Conservation (phyloP, 106 monocot species). For the Vanilla planifolia region DNA sequence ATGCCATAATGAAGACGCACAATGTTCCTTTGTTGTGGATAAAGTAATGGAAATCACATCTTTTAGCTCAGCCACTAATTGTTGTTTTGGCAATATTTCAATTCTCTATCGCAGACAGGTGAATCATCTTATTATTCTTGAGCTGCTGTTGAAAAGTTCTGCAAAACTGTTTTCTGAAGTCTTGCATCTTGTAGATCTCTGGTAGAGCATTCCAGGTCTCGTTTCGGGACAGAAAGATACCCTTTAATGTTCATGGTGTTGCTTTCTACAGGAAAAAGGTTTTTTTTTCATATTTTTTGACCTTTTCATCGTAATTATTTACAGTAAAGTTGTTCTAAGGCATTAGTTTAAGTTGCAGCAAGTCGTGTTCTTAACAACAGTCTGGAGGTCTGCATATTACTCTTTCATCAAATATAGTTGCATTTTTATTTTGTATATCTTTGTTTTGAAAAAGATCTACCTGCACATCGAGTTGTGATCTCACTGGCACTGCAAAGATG, state of each 20-base stretch:
- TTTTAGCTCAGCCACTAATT: conserved; percentile 25
- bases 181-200: conserved; percentile 50
- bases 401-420: no score
- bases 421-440: no score
- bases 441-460: no score
- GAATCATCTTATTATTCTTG: background rate
- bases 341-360: background rate
- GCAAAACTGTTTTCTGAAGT: background rate
- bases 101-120: conserved; percentile 92
- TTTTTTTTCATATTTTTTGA: background rate
- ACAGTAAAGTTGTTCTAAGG: background rate
- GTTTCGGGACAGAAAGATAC: conserved; percentile 83
- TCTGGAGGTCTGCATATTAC: no score
- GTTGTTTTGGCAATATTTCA: conserved; percentile 55
- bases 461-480: no score
- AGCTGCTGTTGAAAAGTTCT: background rate
- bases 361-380: background rate
- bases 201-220: conserved; percentile 80
- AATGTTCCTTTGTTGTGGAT: conserved; percentile 90
- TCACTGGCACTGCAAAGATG: no score
- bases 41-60: conserved; percentile 88
- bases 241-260: conserved; percentile 87
- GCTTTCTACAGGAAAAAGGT: conserved; percentile 99
- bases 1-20: conserved; percentile 82
- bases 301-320: background rate